A percentile compares a stretch with the other conserved stretches of the same genome.
Evolutionary conservation across 768 basidiomycete species (phyloP).

Genomic region (Hericium rajendrae): DNA sequence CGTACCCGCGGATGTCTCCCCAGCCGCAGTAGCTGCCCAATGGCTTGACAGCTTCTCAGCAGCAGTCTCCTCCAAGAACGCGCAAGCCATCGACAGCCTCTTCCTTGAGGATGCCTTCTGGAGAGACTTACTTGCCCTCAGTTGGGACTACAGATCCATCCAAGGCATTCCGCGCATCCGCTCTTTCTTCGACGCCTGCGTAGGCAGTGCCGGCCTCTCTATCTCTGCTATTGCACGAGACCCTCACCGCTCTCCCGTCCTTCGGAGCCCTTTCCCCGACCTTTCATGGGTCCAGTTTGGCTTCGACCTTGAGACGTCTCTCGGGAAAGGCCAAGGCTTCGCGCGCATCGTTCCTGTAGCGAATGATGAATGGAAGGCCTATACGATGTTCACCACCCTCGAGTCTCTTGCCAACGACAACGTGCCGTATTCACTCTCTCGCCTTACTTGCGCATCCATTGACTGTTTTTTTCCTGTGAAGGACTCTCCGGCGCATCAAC

Average conservation of each 20-base stretch:
- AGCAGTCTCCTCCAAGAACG: neutral
- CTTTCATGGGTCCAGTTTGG: slow-evolving; percentile 23
- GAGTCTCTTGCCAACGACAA: slow-evolving; percentile 15
- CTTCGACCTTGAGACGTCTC: slow-evolving; percentile 28
- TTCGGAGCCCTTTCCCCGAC: slow-evolving; percentile 12
- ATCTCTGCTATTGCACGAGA: slow-evolving; percentile 25
- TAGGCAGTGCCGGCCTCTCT: slow-evolving; percentile 16
- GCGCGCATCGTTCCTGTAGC: slow-evolving; percentile 22
- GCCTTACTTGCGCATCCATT: slow-evolving; percentile 12
- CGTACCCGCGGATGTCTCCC: neutral
- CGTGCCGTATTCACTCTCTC: slow-evolving; percentile 18
- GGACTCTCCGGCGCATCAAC: slow-evolving; percentile 23
- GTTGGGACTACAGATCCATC: slow-evolving; percentile 33
- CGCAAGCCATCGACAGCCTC: neutral
- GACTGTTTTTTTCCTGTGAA: slow-evolving; percentile 25
- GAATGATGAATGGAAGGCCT: slow-evolving; percentile 25
- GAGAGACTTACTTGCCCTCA: slow-evolving; percentile 33
- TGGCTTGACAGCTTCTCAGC: neutral
- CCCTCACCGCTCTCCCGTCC: slow-evolving; percentile 19
- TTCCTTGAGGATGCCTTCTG: slow-evolving; percentile 31
- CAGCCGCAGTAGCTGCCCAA: neutral
- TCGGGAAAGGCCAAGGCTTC: slow-evolving; percentile 25
- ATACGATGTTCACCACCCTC: slow-evolving; percentile 24
- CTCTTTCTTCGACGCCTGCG: neutral
- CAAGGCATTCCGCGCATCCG: neutral